Base-by-base conservation (phyloP, 164 flowering plant species). In the Cinnamomum micranthum region DNA sequence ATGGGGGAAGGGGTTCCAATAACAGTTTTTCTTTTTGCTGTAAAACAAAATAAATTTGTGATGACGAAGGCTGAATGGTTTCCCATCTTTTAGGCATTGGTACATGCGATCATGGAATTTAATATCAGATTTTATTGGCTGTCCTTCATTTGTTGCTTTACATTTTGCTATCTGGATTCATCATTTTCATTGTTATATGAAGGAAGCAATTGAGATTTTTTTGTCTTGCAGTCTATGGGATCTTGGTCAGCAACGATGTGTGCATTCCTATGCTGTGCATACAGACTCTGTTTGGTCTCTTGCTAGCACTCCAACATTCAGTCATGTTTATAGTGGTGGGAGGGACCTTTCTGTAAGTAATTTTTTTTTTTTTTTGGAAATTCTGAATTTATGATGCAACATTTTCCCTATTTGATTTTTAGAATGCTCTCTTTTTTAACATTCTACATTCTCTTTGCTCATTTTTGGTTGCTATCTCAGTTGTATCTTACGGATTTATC, bases 201-300 rank as follows among this genome's bases (percentile, higher is more conserved):
- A 41, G 47, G 27, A 60, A 13, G 19, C 31, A 28, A 68, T 35
- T 31, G 65, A 20, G 1, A 68, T 50, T 4, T 67, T 70, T 3
- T 60, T 22, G 25, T 73, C 22, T 50, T 73, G 69, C 79, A 96
- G 99, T 73, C 82, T 96, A 67, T 94, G 99, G 99, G 99, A 96
- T 86, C 97, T 96, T 71, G 97, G 97, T 77, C 97, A 94, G 83
- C 99, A 96, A 79, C 92, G 98, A 23, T 96, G 99, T 70, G 80
- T 96, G 69, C 99, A 95, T 83, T 90, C 99, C 17, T 95, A 95
- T 90, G 97, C 97, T 73, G 98, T 96, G 73, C 99, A 96, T 81
- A 91, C 98, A 13, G 98, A 96, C 81, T 95, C 99, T 82, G 99
- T 93, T 41, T 95, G 99, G 99, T 97, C 99, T 69, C 99, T 95